Evolutionary conservation across 768 basidiomycete genomes (phyloP), one percentile per base, ranked within the genome.

Genomic region (Chalciporus pseudorubinellus): DNA sequence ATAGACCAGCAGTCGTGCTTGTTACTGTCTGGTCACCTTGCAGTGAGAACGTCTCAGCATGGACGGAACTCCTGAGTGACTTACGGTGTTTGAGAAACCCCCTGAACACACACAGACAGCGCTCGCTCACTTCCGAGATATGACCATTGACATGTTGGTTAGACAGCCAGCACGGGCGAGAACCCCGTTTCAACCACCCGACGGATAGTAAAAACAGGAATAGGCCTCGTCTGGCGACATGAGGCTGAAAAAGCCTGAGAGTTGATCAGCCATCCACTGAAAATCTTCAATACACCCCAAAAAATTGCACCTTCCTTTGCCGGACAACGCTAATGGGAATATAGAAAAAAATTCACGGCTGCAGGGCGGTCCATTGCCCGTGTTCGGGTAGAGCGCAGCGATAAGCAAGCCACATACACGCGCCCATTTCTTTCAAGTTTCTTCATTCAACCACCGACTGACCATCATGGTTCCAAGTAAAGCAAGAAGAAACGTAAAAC

Each of bases 401-500:
- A 33, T 13, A 44, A 39, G 36, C 16, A 16, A 50, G 20, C 19
- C 18, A 33, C 44, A 28, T 21, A 44, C 55, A 44, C 26, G 54
- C 57, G 38, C 50, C 44, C 11, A 11, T 1, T 19, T 39, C 62
- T 51, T 62, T 62, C 36, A 53, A 33, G 29, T 43, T 62, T 33
- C 57, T 55, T 12, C 31, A 59, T 65, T 65, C 18, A 21, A 47
- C 43, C 26, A 43, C 52, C 58, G 50, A 44, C 44, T 6, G 44
- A 28, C 42, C 28, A 22, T 46, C 59, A 29, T 43, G 16, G 47
- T 36, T 22, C 44, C 53, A 20, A 21, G 38, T 33, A 39, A 39
- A 14, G 52, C 28, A 20, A 48, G 1, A 9, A 4, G 31, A 39
- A 51, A 63, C 61, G 61, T 63, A 63, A 62, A 63, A 49, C 48